Base-by-base conservation (phyloP, 1,284 basidiomycete genomes). In the Ceratobasidium papillatum region DNA sequence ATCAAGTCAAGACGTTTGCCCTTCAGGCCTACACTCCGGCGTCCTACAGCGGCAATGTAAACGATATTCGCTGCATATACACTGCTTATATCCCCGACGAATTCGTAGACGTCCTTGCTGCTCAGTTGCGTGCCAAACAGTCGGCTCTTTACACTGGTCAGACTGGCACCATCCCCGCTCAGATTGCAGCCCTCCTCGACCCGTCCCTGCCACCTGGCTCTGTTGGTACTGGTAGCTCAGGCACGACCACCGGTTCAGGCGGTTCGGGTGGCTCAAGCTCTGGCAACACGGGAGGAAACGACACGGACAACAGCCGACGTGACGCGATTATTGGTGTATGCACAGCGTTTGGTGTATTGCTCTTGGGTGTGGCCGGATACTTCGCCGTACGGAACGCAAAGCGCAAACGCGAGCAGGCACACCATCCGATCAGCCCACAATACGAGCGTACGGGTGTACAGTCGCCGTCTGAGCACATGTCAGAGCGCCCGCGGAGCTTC, bases 321-420 rank as follows among this genome's bases (percentile, higher is more conserved):
- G 88, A 94, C 77, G 91, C 91, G 7, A 93, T 94, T 79, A 93
- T 94, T 75, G 93, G 92, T 41, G 91, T 94, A 9, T 91, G 93
- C 77, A 88, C 85, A 43, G 89, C 91, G 1, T 86, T 94, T 19
- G 92, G 92, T 36, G 90, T 86, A 4, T 86, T 94, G 75, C 89
- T 91, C 0, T 78, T 93, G 25, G 79, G 91, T 38, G 87, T 92
- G 34, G 85, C 92, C 38, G 85, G 82, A 14, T 91, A 89, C 83
- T 88, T 93, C 74, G 83, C 87, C 30, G 88, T 87, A 77, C 86
- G 89, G 71, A 87, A 87, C 7, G 82, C 87, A 80, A 88, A 89
- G 81, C 85, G 88, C 76, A 86, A 87, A 52, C 84, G 85, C 36
- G 89, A 89, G 80, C 81, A 87, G 41, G 87, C 87, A 4, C 92